Evolutionary conservation across 2,329 filamentous ascomycete genomes (phyloP), one percentile per base, ranked within the genome.

Genomic region (Rhinocladiella similis): DNA sequence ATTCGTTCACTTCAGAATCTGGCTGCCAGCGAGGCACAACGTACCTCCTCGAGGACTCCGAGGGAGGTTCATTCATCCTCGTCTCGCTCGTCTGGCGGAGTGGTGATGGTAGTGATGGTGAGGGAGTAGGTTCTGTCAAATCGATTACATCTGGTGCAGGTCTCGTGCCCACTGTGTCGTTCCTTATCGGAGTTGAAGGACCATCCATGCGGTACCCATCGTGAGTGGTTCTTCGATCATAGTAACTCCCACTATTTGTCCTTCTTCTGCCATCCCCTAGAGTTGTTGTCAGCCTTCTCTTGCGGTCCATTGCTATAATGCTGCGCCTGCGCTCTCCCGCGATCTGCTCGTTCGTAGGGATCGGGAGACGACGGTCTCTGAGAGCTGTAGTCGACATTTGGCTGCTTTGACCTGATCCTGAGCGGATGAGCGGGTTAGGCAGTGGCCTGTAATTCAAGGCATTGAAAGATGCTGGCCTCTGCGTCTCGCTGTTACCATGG

Each of bases 11-110:
- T 65, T 95, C 91, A 3, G 82, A 79, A 72, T 97, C 93, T 3
- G 91, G 89, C 74, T 97, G 92, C 93, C 93, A 97, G 55, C 80
- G 80, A 1, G 92, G 91, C 39, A 91, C 74, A 16, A 81, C 73
- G 60, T 88, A 75, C 18, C 81, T 77, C 63, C 71, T 53, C 65
- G 64, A 57, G 66, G 61, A 51, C 60, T 51, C 57, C 27, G 59
- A 61, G 5, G 61, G 50, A 39, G 20, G 50, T 39, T 45, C 61
- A 36, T 45, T 55, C 52, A 25, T 36, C 46, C 50, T 29, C 33
- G 25, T 54, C 46, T 58, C 57, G 61, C 47, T 60, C n/a, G 4
- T 10, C 22, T 12, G 43, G 4, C 10, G 13, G 43, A 22, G 20
- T 63, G 51, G 51, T 42, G 61, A 36, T 48, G 49, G 54, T 6